Evolutionary conservation across 1,284 basidiomycete species (phyloP), one percentile per base, ranked within the genome.

Genomic region (Mycosarcoma mackinlayi): DNA sequence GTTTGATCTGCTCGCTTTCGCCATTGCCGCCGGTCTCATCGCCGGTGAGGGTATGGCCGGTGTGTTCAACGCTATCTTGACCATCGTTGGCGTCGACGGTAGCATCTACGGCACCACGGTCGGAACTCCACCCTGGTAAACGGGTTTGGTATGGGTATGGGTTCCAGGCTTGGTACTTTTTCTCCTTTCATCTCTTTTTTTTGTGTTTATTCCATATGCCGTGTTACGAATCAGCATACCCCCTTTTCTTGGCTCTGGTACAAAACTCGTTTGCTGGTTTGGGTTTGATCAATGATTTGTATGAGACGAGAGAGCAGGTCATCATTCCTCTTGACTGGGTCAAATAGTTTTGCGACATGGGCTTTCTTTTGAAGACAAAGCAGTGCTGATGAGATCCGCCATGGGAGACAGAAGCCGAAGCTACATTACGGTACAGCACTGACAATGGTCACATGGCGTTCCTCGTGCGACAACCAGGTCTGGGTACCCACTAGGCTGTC

Each of bases 11-110:
- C 88, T 88, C 80, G 88, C 88, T 83, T 89, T 88, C 76, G 86
- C 88, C 33, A 75, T 89, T 61, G 84, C 88, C 31, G 87, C 79
- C 83, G 89, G 89, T 70, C 81, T 89, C 68, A 85, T 90, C 45
- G 88, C 89, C 19, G 89, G 89, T 37, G 89, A 90, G 78, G 89
- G 89, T 79, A 85, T 90, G 35, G 89, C 88, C 19, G 89, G 89
- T 77, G 88, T 90, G 35, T 85, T 89, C 77, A 87, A 87, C 71
- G 89, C 89, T 23, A 81, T 79, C 53, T 63, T 82, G 9, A 68
- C 76, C 24, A 79, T 82, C 37, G 59, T 64, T 21, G 49, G 53
- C 13, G 76, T 79, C 18, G 47, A 48, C 21, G 75, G 75, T 25
- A 40, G 48, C 6, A 23, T 30, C 18, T 57, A 65, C 35, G 76